phyloP scores from a whole-genome alignment of 1,139 yeast species.

The Sugiyamaella pinicola region DNA sequence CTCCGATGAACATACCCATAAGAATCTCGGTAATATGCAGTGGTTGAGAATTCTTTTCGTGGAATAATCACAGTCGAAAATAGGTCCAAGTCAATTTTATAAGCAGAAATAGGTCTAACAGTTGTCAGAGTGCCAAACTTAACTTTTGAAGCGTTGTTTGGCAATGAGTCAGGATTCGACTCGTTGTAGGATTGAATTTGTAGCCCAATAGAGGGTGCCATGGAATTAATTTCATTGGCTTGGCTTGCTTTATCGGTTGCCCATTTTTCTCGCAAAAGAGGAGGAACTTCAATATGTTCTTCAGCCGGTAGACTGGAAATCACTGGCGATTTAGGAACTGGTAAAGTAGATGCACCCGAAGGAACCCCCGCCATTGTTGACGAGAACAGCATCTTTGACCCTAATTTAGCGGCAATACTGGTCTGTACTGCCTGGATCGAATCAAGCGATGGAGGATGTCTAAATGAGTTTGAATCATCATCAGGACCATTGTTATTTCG shows the following conservation, averaged over 20 bases:
- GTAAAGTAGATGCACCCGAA: constrained; percentile 13
- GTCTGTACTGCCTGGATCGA: constrained; percentile 24
- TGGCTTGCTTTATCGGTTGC: neutral
- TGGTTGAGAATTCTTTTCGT: constrained; percentile 22
- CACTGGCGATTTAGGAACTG: constrained; percentile 25
- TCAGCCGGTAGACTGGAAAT: constrained; percentile 23
- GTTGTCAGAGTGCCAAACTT: constrained; percentile 2
- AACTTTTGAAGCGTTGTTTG: neutral
- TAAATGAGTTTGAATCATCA: constrained; percentile 1
- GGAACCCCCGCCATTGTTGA: neutral
- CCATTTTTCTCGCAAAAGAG: constrained; percentile 15
- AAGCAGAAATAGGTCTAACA: neutral
- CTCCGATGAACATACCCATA: constrained; percentile 28
- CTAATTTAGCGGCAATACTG: constrained; percentile 20
- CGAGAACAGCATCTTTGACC: constrained; percentile 15
- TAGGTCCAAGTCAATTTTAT: constrained; percentile 2
- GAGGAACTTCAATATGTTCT: constrained; percentile 19
- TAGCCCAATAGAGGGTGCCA: neutral
- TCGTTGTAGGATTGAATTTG: constrained; percentile 9
- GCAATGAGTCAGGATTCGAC: neutral
- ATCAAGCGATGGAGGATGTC: constrained; percentile 20
- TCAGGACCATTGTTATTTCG: neutral
- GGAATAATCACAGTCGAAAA: constrained; percentile 16
- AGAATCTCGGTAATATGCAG: constrained; percentile 25
- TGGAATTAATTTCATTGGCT: neutral